phyloP scores from a whole-genome alignment of 192 early-diverging fungal species.

The Linnemannia schmuckeri region DNA sequence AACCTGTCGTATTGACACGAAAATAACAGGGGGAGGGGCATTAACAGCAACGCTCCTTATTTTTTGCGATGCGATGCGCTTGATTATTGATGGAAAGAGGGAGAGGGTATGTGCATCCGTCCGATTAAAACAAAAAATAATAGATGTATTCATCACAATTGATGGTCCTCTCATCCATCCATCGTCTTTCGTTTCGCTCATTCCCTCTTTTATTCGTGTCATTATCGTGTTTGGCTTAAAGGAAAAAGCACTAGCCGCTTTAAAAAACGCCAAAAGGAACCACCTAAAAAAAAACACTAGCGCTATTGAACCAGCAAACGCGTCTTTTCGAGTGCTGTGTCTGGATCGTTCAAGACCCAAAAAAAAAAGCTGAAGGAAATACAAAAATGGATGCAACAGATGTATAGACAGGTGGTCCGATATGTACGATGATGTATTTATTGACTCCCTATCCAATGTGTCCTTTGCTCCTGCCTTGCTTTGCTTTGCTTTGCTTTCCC shows the following conservation, averaged over 20 bases:
- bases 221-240: too few species aligned
- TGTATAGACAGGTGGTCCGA: not conserved
- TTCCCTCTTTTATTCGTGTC: too few species aligned
- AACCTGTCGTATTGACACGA: not conserved
- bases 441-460: not conserved
- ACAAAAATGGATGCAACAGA: not conserved
- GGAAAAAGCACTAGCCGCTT: too few species aligned
- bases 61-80: not conserved
- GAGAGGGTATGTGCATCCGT: not conserved
- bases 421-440: not conserved
- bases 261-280: too few species aligned
- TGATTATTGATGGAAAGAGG: not conserved
- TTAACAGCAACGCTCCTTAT: not conserved
- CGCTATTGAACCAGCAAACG: not conserved
- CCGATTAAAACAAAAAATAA: not conserved
- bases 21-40: not conserved
- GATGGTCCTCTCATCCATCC: too few species aligned
- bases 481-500: not conserved
- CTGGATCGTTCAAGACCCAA: not conserved
- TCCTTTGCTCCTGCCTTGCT: not conserved
- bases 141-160: not conserved
- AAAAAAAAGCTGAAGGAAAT: not conserved
- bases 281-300: not conserved
- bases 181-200: too few species aligned
- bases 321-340: not conserved